Conservation (phyloP, 1,284 basidiomycete species). For the Ustilago shanxiensis region DNA sequence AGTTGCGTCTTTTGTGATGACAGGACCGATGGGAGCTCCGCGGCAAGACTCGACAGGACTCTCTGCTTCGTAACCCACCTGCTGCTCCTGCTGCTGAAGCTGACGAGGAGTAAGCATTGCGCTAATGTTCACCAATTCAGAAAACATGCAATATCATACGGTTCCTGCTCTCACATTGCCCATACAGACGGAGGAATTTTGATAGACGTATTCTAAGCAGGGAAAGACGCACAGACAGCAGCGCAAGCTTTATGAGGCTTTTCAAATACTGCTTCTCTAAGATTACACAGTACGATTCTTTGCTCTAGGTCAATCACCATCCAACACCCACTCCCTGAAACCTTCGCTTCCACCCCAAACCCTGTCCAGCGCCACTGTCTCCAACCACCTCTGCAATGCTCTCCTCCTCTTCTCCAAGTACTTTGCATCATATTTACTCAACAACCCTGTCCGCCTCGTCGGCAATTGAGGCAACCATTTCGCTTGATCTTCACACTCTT, state of each 20-base stretch:
- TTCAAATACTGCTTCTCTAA: no score
- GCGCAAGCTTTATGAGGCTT: no score
- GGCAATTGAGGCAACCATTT: slow-evolving; percentile 53
- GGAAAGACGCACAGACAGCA: neutral
- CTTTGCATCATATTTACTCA: slow-evolving; percentile 61
- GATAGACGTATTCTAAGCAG: neutral
- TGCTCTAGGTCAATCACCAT: slow-evolving; percentile 33
- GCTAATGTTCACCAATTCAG: neutral
- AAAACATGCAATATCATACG: slow-evolving; percentile 9
- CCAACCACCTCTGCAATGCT: slow-evolving; percentile 62
- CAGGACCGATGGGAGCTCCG: slow-evolving; percentile 61
- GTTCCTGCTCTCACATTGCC: neutral
- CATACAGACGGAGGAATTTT: no score
- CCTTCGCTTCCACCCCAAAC: slow-evolving; percentile 55
- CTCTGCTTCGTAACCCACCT: slow-evolving; percentile 47
- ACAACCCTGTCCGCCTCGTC: slow-evolving; percentile 45
- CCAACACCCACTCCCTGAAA: slow-evolving; percentile 56
- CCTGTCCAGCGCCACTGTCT: slow-evolving; percentile 48
- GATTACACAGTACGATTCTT: no score
- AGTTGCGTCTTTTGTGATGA: neutral
- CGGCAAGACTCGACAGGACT: slow-evolving; percentile 59
- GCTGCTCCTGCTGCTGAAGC: slow-evolving; percentile 23
- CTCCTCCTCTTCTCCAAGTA: slow-evolving; percentile 61
- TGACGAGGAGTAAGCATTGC: slow-evolving; percentile 27
- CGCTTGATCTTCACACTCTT: slow-evolving; percentile 44